Percentiles rank a stretch among this genome's conserved stretches.
phyloP scores from a whole-genome alignment of 2,329 filamentous ascomycete species.

The Rhytidhysteron rufulum region DNA sequence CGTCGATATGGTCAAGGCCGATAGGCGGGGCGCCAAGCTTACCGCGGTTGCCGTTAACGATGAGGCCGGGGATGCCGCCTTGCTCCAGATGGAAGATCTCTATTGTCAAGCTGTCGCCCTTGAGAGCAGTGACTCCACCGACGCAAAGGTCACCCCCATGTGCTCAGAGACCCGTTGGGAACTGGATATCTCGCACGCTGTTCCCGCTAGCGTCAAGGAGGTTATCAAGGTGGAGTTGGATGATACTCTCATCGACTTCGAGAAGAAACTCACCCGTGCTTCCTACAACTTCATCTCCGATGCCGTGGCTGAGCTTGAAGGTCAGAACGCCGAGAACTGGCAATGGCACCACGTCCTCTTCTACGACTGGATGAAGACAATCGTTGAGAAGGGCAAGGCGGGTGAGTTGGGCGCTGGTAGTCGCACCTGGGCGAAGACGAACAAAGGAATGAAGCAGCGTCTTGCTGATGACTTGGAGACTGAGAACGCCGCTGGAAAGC shows the following conservation, averaged over 20 bases:
- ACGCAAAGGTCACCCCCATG: too few relatives aligned
- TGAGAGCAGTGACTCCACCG: too few relatives aligned
- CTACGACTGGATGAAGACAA: slow-evolving; percentile 2
- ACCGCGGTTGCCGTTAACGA: too few relatives aligned
- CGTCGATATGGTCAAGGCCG: too few relatives aligned
- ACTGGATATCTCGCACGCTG: too few relatives aligned
- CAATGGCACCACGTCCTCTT: slow-evolving; percentile 3
- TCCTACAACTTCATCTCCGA: slow-evolving; percentile 4
- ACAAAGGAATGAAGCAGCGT: background rate
- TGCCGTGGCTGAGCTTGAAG: slow-evolving; percentile 2
- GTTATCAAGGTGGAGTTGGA: background rate
- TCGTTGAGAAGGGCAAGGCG: slow-evolving; percentile 1
- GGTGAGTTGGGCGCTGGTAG: too few relatives aligned
- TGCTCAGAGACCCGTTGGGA: too few relatives aligned
- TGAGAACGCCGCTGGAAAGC: background rate
- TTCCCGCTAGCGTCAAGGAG: background rate
- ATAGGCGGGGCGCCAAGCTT: too few relatives aligned
- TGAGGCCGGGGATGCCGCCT: too few relatives aligned
- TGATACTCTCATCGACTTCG: slow-evolving; percentile 1
- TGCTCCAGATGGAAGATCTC: too few relatives aligned
- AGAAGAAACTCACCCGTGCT: slow-evolving; percentile 3
- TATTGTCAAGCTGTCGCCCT: too few relatives aligned
- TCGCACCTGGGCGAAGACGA: slow-evolving; percentile 1
- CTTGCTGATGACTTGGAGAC: background rate
- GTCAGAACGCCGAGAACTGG: slow-evolving; percentile 4